Evolutionary conservation across 768 basidiomycete species (phyloP), one percentile per base, ranked within the genome.

Genomic region (Chalciporus piperatus): DNA sequence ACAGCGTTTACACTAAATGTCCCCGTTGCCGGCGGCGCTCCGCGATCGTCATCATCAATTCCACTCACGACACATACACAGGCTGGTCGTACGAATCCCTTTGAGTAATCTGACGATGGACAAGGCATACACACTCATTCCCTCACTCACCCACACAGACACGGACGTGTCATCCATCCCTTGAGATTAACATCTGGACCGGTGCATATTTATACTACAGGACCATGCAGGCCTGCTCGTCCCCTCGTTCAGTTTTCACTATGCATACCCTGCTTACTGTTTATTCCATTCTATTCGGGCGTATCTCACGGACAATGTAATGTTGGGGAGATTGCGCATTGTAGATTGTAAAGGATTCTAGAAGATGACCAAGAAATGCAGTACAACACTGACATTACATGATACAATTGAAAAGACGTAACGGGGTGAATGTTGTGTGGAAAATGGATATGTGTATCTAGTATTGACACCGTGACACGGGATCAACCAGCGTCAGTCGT

Each of bases 1-100:
- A 32, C 30, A 11, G 23, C 49, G 22, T n/a, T 41, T 19, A 0
- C 1, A 12, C 13, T 30, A 32, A 32, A 32, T 4, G 30, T 32
- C 12, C n/a, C n/a, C n/a, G n/a, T n/a, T n/a, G n/a, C n/a, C n/a
- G n/a, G n/a, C 30, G 22, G 22, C 13, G 30, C 11, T 13, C 20
- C 4, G 42, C 16, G 8, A 22, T 20, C n/a, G 13, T 6, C 6
- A 9, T 25, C 3, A 25, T 5, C 27, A 7, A 27, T 7, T 14
- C 22, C 22, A 13, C 28, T 14, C 11, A 46, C 23, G 19, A 16
- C 38, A 22, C 25, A 40, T 22, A 17, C 50, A 41, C 45, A 90
- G 88, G 83, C 87, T 47, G 88, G 84, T 48, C 80, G 84, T 52
- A 90, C 88, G 27, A 91, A 91, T 69, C 77, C 77, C 2, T 72